Evolutionary conservation across 2,329 filamentous ascomycete genomes (phyloP).

Genomic region (Cladophialophora yegresii): DNA sequence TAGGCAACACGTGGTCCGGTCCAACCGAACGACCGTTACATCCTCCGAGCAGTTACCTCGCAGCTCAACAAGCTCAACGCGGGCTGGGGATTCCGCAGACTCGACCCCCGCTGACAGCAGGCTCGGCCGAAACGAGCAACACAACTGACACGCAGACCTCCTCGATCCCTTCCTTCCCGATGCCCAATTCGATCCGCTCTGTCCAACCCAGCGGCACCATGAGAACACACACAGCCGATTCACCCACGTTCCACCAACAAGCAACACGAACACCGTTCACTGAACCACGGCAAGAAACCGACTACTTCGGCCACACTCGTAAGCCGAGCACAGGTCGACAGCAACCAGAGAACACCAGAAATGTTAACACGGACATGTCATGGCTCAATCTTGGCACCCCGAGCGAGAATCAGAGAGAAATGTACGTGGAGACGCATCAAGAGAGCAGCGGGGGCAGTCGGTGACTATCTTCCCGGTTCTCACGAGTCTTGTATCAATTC

Average conservation of each 20-base stretch:
- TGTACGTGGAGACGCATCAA: not conserved
- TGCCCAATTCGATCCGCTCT: constrained; percentile 31
- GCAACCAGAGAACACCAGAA: constrained; percentile 1
- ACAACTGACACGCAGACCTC: constrained; percentile 24
- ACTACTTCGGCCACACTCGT: constrained; percentile 30
- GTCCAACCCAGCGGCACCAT: constrained; percentile 13
- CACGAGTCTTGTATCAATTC: constrained; percentile 36
- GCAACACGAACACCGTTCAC: not conserved
- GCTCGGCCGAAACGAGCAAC: constrained; percentile 25
- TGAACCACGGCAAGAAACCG: constrained; percentile 10
- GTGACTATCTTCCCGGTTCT: constrained; percentile 34
- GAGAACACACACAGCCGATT: not conserved
- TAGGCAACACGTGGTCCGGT: constrained; percentile 36
- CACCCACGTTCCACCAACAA: not conserved
- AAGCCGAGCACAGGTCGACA: constrained; percentile 15
- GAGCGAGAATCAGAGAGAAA: not conserved
- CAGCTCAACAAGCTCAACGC: constrained; percentile 35
- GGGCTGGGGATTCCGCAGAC: constrained; percentile 32
- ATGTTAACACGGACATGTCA: constrained; percentile 35
- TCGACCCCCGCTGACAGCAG: constrained; percentile 37
- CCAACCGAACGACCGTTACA: constrained; percentile 39
- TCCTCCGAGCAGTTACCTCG: constrained; percentile 48
- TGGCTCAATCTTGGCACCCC: constrained; percentile 37
- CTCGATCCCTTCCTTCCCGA: constrained; percentile 35
- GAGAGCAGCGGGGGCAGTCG: constrained; percentile 7